Base-by-base conservation (phyloP, 1,284 basidiomycete genomes). In the Sanguinoderma infundibulare region DNA sequence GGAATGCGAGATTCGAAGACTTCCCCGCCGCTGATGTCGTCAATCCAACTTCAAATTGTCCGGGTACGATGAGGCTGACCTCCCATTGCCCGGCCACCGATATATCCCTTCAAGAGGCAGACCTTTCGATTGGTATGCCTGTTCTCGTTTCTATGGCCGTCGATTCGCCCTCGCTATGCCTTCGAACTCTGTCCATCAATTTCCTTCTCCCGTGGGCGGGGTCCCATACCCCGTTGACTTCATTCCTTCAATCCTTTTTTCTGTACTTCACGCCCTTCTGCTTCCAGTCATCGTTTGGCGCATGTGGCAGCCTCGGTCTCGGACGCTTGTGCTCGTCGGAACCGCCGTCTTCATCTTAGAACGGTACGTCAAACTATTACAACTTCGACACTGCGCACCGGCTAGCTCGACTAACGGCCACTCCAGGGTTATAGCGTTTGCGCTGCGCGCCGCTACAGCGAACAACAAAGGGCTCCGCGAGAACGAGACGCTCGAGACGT, bases 371-470 rank as follows among this genome's bases (percentile, higher is more conserved):
- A 8, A 9, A 17, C 7, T 36, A n/a, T n/a, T n/a, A 5, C 38
- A 10, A 39, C 10, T 3, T 10, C 17, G 1, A 8, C 7, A 14
- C 17, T 6, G 7, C 12, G 2, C 2, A 17, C 9, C 15, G 1
- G 46, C 7, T 17, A 9, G 4, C 32, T 28, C 17, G n/a, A 14
- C 49, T 17, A 1, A 17, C n/a, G n/a, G n/a, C n/a, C n/a, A n/a
- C n/a, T n/a, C n/a, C 50, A 71, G 70, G 2, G 55, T 67, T 12
- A 60, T 69, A 3, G 52, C 73, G 1, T 76, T 71, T 62, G 66
- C 70, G 3, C 63, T 78, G 8, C 74, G 77, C 32, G 72, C 76
- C 3, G 56, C 56, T 30, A 70, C 73, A 40, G 67, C 75, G 3
- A 67, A 67, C 22, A 64, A 61, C n/a, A 56, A 69, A 1, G 59